Evolutionary conservation across 2,329 filamentous ascomycete genomes (phyloP).

Genomic region (Lasiodiplodia theobromae): DNA sequence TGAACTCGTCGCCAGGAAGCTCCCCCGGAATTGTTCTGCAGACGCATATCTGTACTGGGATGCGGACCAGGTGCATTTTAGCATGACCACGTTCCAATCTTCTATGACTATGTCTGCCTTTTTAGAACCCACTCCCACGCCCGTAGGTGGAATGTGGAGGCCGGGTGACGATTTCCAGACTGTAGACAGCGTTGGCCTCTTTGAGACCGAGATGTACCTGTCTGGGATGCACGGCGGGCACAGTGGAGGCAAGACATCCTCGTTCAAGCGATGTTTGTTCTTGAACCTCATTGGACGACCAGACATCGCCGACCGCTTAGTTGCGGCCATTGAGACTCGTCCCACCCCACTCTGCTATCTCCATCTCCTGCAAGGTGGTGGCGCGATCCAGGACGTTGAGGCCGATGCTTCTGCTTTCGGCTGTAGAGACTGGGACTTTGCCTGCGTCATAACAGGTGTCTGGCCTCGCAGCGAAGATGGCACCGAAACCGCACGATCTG

Average conservation of each 20-base stretch:
- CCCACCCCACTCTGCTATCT: constrained; percentile 66
- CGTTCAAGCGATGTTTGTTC: constrained; percentile 71
- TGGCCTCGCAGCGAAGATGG: constrained; percentile 64
- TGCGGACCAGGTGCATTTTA: constrained; percentile 55
- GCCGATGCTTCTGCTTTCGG: constrained; percentile 64
- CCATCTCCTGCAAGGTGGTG: constrained; percentile 68
- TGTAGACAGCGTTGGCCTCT: constrained; percentile 60
- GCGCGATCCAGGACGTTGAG: constrained; percentile 55
- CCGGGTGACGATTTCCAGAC: constrained; percentile 41
- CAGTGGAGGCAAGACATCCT: constrained; percentile 64
- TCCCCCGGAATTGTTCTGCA: constrained; percentile 55
- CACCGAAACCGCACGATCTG: constrained; percentile 48
- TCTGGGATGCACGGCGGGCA: constrained; percentile 67
- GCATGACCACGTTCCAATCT: constrained; percentile 59
- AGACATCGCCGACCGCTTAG: constrained; percentile 48
- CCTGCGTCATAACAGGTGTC: constrained; percentile 68
- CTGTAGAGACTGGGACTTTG: constrained; percentile 69
- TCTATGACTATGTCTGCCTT: constrained; percentile 35
- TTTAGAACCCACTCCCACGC: constrained; percentile 31
- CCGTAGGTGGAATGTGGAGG: constrained; percentile 42
- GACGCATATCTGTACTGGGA: constrained; percentile 66
- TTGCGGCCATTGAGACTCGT: constrained; percentile 55
- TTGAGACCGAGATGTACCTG: constrained; percentile 68
- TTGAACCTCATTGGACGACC: constrained; percentile 56
- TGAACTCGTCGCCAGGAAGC: constrained; percentile 46